These are phyloP conservation scores for Chara braunii DNA, from an alignment of 139 green algal genomes.

Conservation along the genomic window DNA sequence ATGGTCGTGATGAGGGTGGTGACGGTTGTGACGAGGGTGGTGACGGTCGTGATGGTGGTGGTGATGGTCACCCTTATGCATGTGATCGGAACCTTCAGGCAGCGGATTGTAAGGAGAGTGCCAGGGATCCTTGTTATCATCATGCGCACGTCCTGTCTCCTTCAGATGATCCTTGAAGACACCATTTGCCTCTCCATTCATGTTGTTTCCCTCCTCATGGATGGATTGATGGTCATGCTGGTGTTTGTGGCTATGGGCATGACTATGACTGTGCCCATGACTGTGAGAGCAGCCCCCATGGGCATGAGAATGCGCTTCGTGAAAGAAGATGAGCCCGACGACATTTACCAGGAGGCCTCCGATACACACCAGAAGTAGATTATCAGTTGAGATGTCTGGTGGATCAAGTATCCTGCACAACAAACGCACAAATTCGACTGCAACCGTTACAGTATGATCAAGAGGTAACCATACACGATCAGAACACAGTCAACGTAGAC, in stretches of 20 bases:
- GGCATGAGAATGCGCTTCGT: slow-evolving; percentile 40
- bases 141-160: no score
- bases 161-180: no score
- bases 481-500: no score
- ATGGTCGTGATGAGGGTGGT: not conserved
- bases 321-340: slow-evolving; percentile 43
- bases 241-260: slow-evolving; percentile 18
- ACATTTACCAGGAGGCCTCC: slow-evolving; percentile 44
- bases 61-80: not conserved
- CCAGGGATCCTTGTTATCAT: no score
- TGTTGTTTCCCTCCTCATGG: no score
- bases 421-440: no score
- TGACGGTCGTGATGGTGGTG: not conserved
- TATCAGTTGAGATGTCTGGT: slow-evolving; percentile 32
- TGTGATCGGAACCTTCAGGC: not conserved
- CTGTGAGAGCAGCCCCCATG: slow-evolving; percentile 17
- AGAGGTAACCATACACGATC: no score
- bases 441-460: no score
- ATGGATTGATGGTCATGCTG: not conserved
- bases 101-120: no score
- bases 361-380: slow-evolving; percentile 41
- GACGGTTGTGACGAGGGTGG: not conserved
- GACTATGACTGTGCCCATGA: slow-evolving; percentile 3
- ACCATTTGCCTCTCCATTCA: no score
- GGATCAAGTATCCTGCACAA: slow-evolving; percentile 35